These are phyloP conservation scores for Ilyonectria destructans DNA, from an alignment of 2,329 filamentous ascomycete genomes.

Conservation along the genomic window DNA sequence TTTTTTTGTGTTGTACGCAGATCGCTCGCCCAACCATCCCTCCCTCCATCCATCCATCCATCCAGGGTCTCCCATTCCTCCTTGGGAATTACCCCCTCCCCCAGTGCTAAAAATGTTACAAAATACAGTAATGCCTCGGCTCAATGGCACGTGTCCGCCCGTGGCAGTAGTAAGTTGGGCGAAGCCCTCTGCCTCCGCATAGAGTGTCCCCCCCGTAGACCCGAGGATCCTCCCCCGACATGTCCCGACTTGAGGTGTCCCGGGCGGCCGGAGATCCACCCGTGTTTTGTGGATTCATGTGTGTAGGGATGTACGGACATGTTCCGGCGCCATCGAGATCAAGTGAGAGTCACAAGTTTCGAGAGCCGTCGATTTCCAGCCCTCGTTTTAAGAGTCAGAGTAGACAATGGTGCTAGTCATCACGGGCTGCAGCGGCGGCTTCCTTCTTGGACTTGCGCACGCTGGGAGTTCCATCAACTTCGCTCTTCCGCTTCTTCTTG, in stretches of 20 bases:
- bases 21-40: slow-evolving; percentile 18
- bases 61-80: neutral
- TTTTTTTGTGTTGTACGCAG: slow-evolving; percentile 38
- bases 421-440: slow-evolving; percentile 41
- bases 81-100: neutral
- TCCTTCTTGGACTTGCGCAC: slow-evolving; percentile 58
- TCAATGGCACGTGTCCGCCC: slow-evolving; percentile 35
- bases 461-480: slow-evolving; percentile 57
- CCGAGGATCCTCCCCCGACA: slow-evolving; percentile 40
- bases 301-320: slow-evolving; percentile 37
- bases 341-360: slow-evolving; percentile 18
- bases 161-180: slow-evolving; percentile 5
- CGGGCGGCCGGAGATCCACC: slow-evolving; percentile 47
- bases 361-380: slow-evolving; percentile 15
- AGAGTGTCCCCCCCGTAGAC: slow-evolving; percentile 31
- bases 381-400: neutral
- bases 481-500: slow-evolving; percentile 75
- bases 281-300: slow-evolving; percentile 39
- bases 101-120: slow-evolving; percentile 20
- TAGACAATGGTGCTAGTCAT: slow-evolving; percentile 49
- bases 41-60: slow-evolving; percentile 14
- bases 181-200: neutral
- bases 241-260: slow-evolving; percentile 42
- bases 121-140: slow-evolving; percentile 44
- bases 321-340: slow-evolving; percentile 33